Percentiles rank a stretch among this genome's conserved stretches.
Conservation (phyloP, 192 early-diverging fungal genomes). For the Funneliformis geosporum region DNA sequence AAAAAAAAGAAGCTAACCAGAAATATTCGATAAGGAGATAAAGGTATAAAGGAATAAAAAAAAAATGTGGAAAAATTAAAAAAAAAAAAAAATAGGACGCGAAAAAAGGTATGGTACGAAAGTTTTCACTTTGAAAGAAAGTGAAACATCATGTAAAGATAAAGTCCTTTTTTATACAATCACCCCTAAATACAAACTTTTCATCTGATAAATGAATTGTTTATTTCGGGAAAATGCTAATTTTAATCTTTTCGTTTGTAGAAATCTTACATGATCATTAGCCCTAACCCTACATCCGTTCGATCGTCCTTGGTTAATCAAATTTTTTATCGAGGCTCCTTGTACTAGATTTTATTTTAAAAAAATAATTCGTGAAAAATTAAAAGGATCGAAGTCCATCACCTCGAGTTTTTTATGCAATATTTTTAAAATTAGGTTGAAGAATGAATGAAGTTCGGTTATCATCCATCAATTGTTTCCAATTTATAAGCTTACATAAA, state of each 20-base stretch:
- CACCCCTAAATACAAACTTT: no score
- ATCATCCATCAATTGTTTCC: no score
- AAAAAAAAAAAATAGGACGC: neutral
- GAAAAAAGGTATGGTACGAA: neutral
- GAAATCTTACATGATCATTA: neutral
- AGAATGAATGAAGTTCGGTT: no score
- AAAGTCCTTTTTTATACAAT: neutral
- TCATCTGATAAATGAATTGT: neutral
- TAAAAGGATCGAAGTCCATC: no score
- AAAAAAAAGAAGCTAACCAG: neutral
- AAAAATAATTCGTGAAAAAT: no score
- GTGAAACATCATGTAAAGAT: neutral
- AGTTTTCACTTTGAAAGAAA: neutral
- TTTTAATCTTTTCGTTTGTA: neutral
- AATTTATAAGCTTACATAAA: no score
- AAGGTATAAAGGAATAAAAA: no score
- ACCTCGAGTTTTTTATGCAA: no score
- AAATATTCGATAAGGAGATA: neutral
- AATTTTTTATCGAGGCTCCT: no score
- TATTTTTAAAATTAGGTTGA: no score
- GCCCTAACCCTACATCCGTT: neutral
- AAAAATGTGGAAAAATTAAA: neutral
- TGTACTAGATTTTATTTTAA: no score
- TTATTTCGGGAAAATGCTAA: neutral
- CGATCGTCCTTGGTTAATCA: neutral